These are phyloP conservation scores for Mucor saturninus DNA, from an alignment of 371 early-diverging fungal species.

Conservation along the genomic window DNA sequence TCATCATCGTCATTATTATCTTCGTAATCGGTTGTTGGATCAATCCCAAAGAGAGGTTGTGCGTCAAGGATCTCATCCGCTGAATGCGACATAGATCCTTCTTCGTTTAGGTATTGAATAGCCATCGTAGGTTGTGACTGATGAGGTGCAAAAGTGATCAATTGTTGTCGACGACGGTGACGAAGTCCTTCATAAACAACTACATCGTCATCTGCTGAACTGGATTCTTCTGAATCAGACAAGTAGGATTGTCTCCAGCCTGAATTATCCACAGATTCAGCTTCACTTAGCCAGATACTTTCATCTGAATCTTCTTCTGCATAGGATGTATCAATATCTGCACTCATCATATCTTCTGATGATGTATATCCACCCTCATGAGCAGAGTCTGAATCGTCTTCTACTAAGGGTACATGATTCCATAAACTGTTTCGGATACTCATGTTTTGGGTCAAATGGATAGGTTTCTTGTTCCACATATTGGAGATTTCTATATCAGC, in stretches of 20 bases:
- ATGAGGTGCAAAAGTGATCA: not conserved
- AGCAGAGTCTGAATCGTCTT: constrained; percentile 21
- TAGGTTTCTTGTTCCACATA: constrained; percentile 32
- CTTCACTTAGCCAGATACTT: constrained; percentile 35
- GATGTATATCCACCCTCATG: not conserved
- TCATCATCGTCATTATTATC: constrained; percentile 8
- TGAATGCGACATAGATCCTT: constrained; percentile 18
- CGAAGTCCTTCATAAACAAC: constrained; percentile 29
- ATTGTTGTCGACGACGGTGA: constrained; percentile 19
- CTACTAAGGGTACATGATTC: constrained; percentile 14
- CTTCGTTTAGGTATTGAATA: constrained; percentile 36
- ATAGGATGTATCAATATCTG: constrained; percentile 43
- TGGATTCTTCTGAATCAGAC: constrained; percentile 35
- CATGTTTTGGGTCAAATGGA: constrained; percentile 30
- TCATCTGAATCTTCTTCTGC: constrained; percentile 25
- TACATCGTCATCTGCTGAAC: not conserved
- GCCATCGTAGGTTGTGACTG: not conserved
- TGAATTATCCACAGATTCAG: constrained; percentile 5
- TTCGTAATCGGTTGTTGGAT: constrained; percentile 16
- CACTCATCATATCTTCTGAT: constrained; percentile 30
- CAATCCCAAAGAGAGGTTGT: constrained; percentile 15
- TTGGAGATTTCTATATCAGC: constrained; percentile 39
- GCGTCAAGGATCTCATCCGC: constrained; percentile 34
- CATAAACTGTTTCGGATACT: constrained; percentile 25
- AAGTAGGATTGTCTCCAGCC: constrained; percentile 18